Conservation (phyloP, 1,284 basidiomycete species). For the Microstroma glucosiphilum region DNA sequence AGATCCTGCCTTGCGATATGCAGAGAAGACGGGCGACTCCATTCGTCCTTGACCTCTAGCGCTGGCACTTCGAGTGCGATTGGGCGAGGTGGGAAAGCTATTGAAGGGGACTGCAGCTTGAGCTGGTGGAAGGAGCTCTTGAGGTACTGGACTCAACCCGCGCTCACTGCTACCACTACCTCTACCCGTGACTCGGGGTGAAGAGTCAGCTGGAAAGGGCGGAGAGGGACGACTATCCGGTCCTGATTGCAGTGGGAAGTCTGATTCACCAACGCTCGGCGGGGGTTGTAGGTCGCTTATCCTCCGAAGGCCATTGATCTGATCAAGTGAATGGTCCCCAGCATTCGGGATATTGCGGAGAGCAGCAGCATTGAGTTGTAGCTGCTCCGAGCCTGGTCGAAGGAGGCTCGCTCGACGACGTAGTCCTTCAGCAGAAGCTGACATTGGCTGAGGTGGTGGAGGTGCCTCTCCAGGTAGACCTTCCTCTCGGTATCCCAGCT, state of each 20-base stretch:
- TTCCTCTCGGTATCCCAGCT: conserved; percentile 60
- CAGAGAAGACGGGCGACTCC: conserved; percentile 1
- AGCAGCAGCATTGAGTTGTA: conserved; percentile 33
- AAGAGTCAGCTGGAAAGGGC: conserved; percentile 6
- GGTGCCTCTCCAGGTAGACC: conserved; percentile 14
- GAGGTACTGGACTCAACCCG: conserved; percentile 4
- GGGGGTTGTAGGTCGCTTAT: background rate
- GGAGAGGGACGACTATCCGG: background rate
- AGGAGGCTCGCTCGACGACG: background rate
- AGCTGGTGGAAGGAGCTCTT: conserved; percentile 35
- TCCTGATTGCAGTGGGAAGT: background rate
- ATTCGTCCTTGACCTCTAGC: background rate
- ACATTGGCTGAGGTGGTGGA: conserved; percentile 6
- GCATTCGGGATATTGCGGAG: conserved; percentile 34
- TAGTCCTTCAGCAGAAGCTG: background rate
- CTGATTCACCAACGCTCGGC: too few relatives aligned
- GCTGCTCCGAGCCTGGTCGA: conserved; percentile 18
- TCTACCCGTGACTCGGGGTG: conserved; percentile 15
- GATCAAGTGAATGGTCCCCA: conserved; percentile 3
- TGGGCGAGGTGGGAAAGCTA: conserved; percentile 20
- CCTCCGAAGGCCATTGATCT: background rate
- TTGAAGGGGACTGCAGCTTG: conserved; percentile 33
- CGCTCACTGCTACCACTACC: background rate
- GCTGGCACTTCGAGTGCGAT: conserved; percentile 13
- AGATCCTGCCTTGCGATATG: background rate